Evolutionary conservation across 805 yeast species (phyloP).

Genomic region (Candida krabiensis): DNA sequence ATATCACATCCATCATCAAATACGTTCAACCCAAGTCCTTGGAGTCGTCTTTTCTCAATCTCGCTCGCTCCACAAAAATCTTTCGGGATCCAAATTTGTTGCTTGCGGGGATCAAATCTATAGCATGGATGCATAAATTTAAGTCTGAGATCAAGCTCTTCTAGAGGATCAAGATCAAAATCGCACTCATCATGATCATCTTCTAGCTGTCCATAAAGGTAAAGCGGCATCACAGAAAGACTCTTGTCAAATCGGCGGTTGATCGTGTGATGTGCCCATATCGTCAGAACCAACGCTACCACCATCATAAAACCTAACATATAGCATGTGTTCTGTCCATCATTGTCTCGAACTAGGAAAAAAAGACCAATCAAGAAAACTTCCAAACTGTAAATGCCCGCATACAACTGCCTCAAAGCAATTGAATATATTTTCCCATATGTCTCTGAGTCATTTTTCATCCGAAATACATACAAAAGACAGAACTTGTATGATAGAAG

Average conservation of each 20-base stretch:
- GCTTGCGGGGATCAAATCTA: constrained; percentile 21
- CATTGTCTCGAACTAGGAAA: constrained; percentile 55
- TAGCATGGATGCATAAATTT: constrained; percentile 25
- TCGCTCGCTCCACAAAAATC: constrained; percentile 35
- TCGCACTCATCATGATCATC: constrained; percentile 5
- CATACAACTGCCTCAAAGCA: constrained; percentile 73
- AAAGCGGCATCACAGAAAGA: constrained; percentile 39
- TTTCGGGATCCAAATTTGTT: constrained; percentile 28
- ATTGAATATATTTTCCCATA: constrained; percentile 69
- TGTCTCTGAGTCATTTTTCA: constrained; percentile 57
- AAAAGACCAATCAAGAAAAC: constrained; percentile 76
- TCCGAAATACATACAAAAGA: constrained; percentile 55
- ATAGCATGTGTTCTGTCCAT: constrained; percentile 47
- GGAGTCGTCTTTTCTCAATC: constrained; percentile 22
- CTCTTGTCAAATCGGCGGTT: constrained; percentile 40
- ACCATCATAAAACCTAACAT: constrained; percentile 50
- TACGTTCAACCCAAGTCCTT: constrained; percentile 21
- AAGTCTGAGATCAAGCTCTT: constrained; percentile 8
- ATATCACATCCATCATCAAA: constrained; percentile 20
- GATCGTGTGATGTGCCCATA: constrained; percentile 56
- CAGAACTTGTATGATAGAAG: constrained; percentile 71
- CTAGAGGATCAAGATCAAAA: constrained; percentile 3
- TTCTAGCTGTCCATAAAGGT: constrained; percentile 13
- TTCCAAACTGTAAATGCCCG: constrained; percentile 82
- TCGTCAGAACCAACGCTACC: constrained; percentile 49